These are phyloP conservation scores for Thermothelomyces thermophilus DNA, from an alignment of 2,329 filamentous ascomycete species.

Conservation along the genomic window DNA sequence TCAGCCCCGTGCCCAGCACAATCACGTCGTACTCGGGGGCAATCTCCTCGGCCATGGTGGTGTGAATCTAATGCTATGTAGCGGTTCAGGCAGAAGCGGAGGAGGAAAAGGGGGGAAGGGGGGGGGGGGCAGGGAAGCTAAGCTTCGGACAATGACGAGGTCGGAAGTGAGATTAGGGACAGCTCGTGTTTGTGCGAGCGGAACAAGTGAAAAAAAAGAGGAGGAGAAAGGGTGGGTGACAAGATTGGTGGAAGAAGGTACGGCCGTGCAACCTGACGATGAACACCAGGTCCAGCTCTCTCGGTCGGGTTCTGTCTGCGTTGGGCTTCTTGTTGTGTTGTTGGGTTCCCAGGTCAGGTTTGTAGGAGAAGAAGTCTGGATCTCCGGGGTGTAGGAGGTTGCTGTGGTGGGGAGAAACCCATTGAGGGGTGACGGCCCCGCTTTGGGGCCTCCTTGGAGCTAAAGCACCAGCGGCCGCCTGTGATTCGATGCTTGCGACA, in stretches of 20 bases:
- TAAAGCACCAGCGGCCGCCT: slow-evolving; percentile 12
- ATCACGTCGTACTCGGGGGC: slow-evolving; percentile 98
- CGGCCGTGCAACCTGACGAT: slow-evolving; percentile 9
- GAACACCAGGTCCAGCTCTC: slow-evolving; percentile 14
- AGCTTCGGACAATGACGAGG: slow-evolving; percentile 1
- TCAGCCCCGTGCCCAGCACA: slow-evolving; percentile 95
- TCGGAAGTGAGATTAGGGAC: not conserved
- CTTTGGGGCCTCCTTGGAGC: slow-evolving; percentile 20
- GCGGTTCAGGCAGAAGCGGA: not conserved
- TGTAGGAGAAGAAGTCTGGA: slow-evolving; percentile 3
- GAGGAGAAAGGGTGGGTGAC: not conserved
- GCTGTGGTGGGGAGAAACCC: slow-evolving; percentile 21
- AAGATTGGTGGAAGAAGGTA: not conserved
- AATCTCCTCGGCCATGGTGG: slow-evolving; percentile 82
- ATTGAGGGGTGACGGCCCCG: slow-evolving; percentile 23
- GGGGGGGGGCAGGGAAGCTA: slow-evolving; percentile 8
- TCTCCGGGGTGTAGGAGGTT: slow-evolving; percentile 4
- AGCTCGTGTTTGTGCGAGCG: not conserved
- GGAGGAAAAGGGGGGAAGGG: too few relatives aligned
- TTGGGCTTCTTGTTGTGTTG: slow-evolving; percentile 17
- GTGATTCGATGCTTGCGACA: slow-evolving; percentile 21
- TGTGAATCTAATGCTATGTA: slow-evolving; percentile 23
- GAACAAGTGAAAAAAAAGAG: not conserved
- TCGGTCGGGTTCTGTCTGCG: slow-evolving; percentile 2
- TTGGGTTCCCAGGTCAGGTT: slow-evolving; percentile 12